phyloP scores from a whole-genome alignment of 106 monocot species.

The Dendrobium nobile region DNA sequence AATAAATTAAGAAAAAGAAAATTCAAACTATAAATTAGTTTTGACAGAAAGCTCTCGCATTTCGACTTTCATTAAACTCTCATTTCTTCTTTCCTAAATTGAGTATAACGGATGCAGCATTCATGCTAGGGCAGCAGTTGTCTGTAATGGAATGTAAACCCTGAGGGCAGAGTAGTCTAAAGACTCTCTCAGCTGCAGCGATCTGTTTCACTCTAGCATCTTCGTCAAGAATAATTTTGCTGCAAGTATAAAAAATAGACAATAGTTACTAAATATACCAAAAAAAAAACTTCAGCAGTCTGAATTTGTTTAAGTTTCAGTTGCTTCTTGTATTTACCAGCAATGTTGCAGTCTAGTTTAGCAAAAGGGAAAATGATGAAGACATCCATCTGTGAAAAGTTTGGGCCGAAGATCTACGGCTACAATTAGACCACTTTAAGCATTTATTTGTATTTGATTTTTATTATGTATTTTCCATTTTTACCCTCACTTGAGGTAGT shows the following conservation, averaged over 20 bases:
- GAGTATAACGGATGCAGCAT: slow-evolving; percentile 68
- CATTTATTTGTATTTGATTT: too few relatives aligned
- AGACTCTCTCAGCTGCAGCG: slow-evolving; percentile 36
- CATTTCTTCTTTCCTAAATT: slow-evolving; percentile 6
- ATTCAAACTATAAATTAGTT: background rate
- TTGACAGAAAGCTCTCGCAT: background rate
- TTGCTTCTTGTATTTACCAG: background rate
- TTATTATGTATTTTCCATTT: too few relatives aligned
- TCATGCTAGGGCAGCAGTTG: slow-evolving; percentile 44
- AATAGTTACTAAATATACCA: background rate
- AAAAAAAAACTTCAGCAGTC: too few relatives aligned
- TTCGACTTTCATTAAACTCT: background rate
- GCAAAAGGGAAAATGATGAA: background rate
- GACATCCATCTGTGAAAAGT: too few relatives aligned
- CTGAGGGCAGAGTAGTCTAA: slow-evolving; percentile 47
- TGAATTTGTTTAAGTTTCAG: too few relatives aligned
- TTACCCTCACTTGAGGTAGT: too few relatives aligned
- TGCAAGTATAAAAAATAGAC: slow-evolving; percentile 16
- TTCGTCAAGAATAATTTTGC: slow-evolving; percentile 50
- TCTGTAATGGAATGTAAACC: background rate
- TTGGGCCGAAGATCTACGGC: too few relatives aligned
- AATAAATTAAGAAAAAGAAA: background rate
- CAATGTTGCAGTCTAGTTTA: background rate
- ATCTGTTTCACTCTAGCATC: slow-evolving; percentile 42
- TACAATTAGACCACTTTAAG: too few relatives aligned